Conservation (phyloP, 768 basidiomycete species). For the Naganishia friedmannii region DNA sequence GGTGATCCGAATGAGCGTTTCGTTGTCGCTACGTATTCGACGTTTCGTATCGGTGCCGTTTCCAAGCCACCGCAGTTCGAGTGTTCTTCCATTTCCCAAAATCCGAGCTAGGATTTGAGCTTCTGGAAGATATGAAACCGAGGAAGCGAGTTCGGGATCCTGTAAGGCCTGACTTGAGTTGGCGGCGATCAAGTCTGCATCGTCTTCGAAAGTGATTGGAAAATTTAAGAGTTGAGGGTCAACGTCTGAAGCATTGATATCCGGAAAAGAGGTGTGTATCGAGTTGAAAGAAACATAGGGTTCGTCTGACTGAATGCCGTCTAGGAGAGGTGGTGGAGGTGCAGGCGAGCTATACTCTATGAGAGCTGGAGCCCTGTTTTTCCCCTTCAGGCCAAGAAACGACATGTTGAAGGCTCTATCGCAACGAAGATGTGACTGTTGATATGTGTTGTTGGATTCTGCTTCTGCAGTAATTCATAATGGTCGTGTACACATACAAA, state of each 20-base stretch:
- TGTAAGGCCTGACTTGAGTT: background rate
- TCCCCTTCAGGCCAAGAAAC: conserved; percentile 7
- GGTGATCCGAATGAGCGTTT: conserved; percentile 38
- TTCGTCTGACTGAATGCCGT: conserved; percentile 21
- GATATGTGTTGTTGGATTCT: background rate
- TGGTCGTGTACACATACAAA: background rate
- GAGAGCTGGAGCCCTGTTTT: conserved; percentile 7
- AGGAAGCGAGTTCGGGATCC: conserved; percentile 46
- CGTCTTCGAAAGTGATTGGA: conserved; percentile 5
- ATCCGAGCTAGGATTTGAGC: conserved; percentile 39
- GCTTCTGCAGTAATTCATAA: background rate
- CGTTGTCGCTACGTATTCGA: background rate
- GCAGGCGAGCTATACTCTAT: background rate
- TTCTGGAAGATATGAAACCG: conserved; percentile 33
- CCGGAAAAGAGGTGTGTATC: conserved; percentile 44
- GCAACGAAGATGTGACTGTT: background rate
- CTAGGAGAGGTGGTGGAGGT: conserved; percentile 8
- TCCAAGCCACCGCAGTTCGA: conserved; percentile 39
- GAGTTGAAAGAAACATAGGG: conserved; percentile 41
- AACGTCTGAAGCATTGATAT: conserved; percentile 28
- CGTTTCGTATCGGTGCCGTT: conserved; percentile 1
- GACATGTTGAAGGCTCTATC: conserved; percentile 13
- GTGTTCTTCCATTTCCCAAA: conserved; percentile 42
- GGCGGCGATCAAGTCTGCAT: background rate
- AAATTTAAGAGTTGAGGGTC: conserved; percentile 22